Base-by-base conservation (phyloP, 257 asterid species). In the Lantana camara region DNA sequence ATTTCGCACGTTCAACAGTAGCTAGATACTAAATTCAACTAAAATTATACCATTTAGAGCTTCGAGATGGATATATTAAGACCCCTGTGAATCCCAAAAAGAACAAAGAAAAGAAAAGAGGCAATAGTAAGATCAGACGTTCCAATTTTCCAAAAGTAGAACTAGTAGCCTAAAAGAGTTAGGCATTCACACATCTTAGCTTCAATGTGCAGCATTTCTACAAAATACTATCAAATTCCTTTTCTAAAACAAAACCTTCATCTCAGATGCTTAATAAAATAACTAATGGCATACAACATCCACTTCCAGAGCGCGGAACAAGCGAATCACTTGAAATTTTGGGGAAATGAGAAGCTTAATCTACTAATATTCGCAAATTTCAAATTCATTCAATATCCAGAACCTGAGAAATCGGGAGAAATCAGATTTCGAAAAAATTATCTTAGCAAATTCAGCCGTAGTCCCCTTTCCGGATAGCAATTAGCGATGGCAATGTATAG, bases 1-100 rank as follows among this genome's bases (percentile, higher is more conserved):
- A 90, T 88, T 30, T 55, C 56, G n/a, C 41, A 37, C 35, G 58
- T 57, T 16, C 62, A 46, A 45, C 7, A 14, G 34, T 30, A 16
- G 30, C 35, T 29, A 45, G 60, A 67, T 53, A 23, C 40, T 41
- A 35, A 64, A 38, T 24, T 42, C 49, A 57, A 52, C 44, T 37
- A 60, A 17, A 59, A 20, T 63, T 51, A 56, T 47, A 55, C 60
- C 75, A 72, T 72, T 32, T 56, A 60, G 46, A 65, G 57, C 17
- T 56, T 22, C 30, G 9, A 20, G 11, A 16, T 24, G 3, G 7
- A 13, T 20, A 21, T 19, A 9, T 4, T 9, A 13, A 55, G 9
- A 58, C 45, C 44, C 70, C 75, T 67, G 68, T 32, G n/a, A 22
- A 21, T 11, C 15, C 40, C 45, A 30, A 35, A 60, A 46, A 50